A percentile compares a stretch with the other conserved stretches of the same genome.
These are phyloP conservation scores for Solanum okadae DNA, from an alignment of 257 asterid genomes.

Conservation along the genomic window DNA sequence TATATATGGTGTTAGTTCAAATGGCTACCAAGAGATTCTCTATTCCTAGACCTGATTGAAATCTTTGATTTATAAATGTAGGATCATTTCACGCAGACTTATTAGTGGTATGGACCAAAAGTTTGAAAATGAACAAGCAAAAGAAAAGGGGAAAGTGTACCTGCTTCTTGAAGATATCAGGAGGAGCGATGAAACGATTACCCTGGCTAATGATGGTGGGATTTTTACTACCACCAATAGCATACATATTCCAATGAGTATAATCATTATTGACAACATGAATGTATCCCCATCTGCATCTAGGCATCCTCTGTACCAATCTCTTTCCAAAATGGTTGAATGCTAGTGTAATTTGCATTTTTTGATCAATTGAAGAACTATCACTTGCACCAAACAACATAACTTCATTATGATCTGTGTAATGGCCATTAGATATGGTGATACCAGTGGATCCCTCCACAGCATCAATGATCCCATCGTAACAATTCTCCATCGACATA, in stretches of 20 bases:
- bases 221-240: constrained; percentile 57
- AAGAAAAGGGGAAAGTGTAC: constrained; percentile 10
- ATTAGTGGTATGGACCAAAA: not conserved
- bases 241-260: constrained; percentile 72
- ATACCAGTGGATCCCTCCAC: constrained; percentile 22
- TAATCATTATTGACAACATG: constrained; percentile 71
- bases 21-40: not conserved
- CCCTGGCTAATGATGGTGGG: constrained; percentile 77
- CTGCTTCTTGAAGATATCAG: constrained; percentile 20
- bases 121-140: not conserved
- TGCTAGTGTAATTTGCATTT: constrained; percentile 45
- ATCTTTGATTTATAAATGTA: not conserved
- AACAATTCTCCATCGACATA: constrained; percentile 22
- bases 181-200: constrained; percentile 58
- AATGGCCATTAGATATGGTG: constrained; percentile 26
- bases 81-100: not conserved
- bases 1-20: not conserved
- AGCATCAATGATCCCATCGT: constrained; percentile 22
- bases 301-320: constrained; percentile 45
- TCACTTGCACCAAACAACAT: constrained; percentile 62
- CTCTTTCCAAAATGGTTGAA: constrained; percentile 50
- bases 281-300: constrained; percentile 44
- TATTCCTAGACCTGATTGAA: not conserved
- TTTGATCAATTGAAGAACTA: constrained; percentile 14
- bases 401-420: constrained; percentile 26